Evolutionary conservation across 1,139 yeast species (phyloP).

Genomic region (Pneumocystis canis): DNA sequence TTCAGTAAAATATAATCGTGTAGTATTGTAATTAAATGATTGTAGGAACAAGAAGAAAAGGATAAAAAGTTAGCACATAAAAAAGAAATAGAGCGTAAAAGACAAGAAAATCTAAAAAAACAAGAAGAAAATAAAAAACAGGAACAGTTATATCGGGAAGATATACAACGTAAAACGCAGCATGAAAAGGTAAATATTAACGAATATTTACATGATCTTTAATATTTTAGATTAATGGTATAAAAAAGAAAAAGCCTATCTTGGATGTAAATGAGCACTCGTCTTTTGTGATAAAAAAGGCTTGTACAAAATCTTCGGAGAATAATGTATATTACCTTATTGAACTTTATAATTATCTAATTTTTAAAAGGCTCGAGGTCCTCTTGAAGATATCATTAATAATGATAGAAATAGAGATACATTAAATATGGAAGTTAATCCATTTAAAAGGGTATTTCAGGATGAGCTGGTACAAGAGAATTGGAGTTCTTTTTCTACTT

Average conservation of each 20-base stretch:
- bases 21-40: constrained; percentile 13
- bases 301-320: background rate
- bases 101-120: constrained; percentile 9
- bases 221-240: constrained; percentile 7
- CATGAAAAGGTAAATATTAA: constrained; percentile 7
- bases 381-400: background rate
- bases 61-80: constrained; percentile 12
- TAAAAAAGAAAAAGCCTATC: background rate
- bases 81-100: constrained; percentile 13
- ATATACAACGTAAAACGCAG: constrained; percentile 1
- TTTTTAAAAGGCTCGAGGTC: background rate
- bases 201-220: constrained; percentile 5
- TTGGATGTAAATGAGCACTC: background rate
- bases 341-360: background rate
- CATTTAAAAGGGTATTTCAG: background rate
- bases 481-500: background rate
- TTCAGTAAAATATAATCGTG: constrained; percentile 9
- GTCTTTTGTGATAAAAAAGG: background rate
- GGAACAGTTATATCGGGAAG: constrained; percentile 7
- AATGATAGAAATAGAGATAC: background rate
- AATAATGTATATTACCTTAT: background rate
- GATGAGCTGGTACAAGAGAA: background rate
- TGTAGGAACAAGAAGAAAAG: constrained; percentile 8
- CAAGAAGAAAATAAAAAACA: constrained; percentile 11
- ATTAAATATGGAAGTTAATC: background rate